phyloP scores from a whole-genome alignment of 768 basidiomycete species.

The Mycena indigotica region DNA sequence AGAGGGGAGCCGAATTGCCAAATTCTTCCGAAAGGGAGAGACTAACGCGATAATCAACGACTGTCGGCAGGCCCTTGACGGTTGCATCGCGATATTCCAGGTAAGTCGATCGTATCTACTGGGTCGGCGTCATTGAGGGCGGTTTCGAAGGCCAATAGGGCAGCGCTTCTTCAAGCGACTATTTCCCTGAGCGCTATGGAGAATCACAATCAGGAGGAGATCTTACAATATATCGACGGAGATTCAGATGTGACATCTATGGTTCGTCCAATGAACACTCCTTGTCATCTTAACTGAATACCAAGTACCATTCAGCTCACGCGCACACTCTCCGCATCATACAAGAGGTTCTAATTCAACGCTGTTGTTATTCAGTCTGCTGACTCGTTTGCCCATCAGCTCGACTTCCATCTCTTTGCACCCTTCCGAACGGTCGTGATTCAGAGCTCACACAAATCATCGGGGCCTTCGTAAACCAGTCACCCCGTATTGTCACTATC shows the following conservation, averaged over 20 bases:
- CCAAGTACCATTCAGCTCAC: background rate
- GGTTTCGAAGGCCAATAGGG: background rate
- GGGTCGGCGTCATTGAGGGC: background rate
- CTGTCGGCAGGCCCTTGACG: background rate
- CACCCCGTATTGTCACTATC: background rate
- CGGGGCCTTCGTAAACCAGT: background rate
- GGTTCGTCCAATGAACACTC: too few relatives aligned
- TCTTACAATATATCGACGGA: background rate
- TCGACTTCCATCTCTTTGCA: conserved; percentile 2
- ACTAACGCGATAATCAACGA: background rate
- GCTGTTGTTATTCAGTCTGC: background rate
- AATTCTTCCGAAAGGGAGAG: background rate
- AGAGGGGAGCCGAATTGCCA: background rate
- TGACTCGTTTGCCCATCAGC: background rate
- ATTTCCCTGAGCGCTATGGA: background rate
- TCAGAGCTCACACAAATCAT: background rate
- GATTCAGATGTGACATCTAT: conserved; percentile 3
- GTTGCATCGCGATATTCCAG: background rate
- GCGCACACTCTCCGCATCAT: background rate
- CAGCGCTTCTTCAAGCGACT: background rate
- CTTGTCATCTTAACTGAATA: background rate
- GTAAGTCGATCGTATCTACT: background rate
- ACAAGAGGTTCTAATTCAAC: background rate
- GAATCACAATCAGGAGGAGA: background rate
- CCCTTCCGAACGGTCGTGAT: conserved; percentile 5